These are phyloP conservation scores for Globisporangium rhizosaccharum DNA, from an alignment of 352 stramenopile genomes.

Conservation along the genomic window DNA sequence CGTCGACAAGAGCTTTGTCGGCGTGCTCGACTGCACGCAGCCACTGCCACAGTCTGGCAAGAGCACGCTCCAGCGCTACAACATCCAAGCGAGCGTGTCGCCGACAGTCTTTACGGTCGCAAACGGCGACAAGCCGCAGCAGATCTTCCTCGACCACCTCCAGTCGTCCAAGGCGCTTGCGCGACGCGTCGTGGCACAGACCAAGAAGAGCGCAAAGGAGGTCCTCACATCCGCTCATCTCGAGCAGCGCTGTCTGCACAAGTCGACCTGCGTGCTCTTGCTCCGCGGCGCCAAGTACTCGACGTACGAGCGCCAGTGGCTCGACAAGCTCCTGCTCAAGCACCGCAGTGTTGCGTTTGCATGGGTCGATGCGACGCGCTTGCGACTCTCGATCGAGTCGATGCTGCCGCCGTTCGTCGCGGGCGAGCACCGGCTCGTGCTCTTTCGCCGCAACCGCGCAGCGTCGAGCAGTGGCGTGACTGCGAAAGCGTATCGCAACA, in stretches of 20 bases:
- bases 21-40: constrained; percentile 74
- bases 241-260: constrained; percentile 55
- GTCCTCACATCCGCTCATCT: constrained; percentile 68
- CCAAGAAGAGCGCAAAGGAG: constrained; percentile 47
- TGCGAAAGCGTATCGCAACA: constrained; percentile 50
- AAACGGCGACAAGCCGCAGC: constrained; percentile 69
- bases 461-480: constrained; percentile 23
- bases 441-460: constrained; percentile 56
- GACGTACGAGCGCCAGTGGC: constrained; percentile 67
- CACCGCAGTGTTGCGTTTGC: constrained; percentile 62
- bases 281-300: constrained; percentile 50
- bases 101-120: constrained; percentile 78
- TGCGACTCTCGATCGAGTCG: constrained; percentile 68
- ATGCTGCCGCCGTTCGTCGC: constrained; percentile 33
- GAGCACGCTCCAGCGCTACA: constrained; percentile 53
- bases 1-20: constrained; percentile 45
- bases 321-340: constrained; percentile 49
- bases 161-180: constrained; percentile 53
- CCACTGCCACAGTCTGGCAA: constrained; percentile 44
- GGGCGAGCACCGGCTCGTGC: constrained; percentile 55
- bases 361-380: constrained; percentile 58
- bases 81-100: constrained; percentile 49
- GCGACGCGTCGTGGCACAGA: constrained; percentile 46
- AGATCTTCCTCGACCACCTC: constrained; percentile 69
- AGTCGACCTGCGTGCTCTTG: constrained; percentile 59